Base-by-base conservation (phyloP, 768 basidiomycete genomes). In the Phylloporus sp. region DNA sequence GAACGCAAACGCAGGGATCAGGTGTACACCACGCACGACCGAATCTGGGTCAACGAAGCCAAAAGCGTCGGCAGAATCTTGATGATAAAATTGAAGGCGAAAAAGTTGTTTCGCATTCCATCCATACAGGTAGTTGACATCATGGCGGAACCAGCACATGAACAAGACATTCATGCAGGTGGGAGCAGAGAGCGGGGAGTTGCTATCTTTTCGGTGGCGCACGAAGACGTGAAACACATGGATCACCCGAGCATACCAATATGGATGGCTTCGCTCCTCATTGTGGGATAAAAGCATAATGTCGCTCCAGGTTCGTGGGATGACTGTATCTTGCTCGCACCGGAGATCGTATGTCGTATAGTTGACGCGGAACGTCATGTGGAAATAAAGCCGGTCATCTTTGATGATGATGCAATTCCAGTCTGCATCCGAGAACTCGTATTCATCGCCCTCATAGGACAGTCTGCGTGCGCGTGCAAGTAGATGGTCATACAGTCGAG, bases 1-100 rank as follows among this genome's bases (percentile, higher is more conserved):
- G 14, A 46, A 24, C 1, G 40, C 23, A 36, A 73, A 77, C 0
- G 60, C 69, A 0, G 75, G 77, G 9, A 77, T 65, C 3, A 78
- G 46, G 47, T 78, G 75, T 1, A 50, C 56, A 0, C 58, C 69
- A 0, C 69, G 61, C 26, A 79, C 50, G 3, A 79, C 66, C 0
- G 57, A 49, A 2, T 48, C 40, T 0, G 76, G 77, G 48, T 78
- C 66, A 1, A 78, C 27, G 42, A 79, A 78, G 0, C 76, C 68
- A 50, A 77, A 78, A 4, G 70, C 63, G 3, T 51, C 56, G 0
- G 38, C 36, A 0, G 42, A 34, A n/a, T 66, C 38, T 4, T 53
- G 46, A 4, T 59, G 47, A 1, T 76, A 49, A 53, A 75, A 79
- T 0, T 65, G 65, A 9, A 80, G 26, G 3, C 60, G 59, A 11